Percentiles rank a stretch among this genome's conserved stretches.
phyloP scores from a whole-genome alignment of 164 flowering plant genomes.

The Litsea cubeba region DNA sequence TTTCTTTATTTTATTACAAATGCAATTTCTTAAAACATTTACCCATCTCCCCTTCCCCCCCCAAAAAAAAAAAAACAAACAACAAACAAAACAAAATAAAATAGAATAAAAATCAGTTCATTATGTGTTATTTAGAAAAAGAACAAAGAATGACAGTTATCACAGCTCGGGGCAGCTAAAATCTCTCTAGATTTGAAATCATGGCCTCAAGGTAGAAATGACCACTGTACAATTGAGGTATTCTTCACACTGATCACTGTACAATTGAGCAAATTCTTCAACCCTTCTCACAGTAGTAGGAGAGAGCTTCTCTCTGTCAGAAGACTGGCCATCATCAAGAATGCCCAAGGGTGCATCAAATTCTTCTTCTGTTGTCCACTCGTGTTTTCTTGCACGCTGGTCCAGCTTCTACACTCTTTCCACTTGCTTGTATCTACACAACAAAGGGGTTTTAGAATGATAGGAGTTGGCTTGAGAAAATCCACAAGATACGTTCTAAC shows the following conservation, averaged over 20 bases:
- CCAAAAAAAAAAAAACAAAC: too few relatives aligned
- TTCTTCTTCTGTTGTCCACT: conserved; percentile 77
- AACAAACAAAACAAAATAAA: too few relatives aligned
- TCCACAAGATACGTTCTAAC: neutral
- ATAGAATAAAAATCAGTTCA: too few relatives aligned
- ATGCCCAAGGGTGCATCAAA: conserved; percentile 22
- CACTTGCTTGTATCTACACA: conserved; percentile 63
- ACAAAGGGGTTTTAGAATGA: neutral
- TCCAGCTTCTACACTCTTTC: conserved; percentile 36
- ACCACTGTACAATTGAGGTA: neutral
- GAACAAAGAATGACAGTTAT: too few relatives aligned
- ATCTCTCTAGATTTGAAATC: too few relatives aligned
- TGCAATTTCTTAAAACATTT: too few relatives aligned
- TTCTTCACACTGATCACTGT: neutral
- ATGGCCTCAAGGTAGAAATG: neutral
- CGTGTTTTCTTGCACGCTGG: conserved; percentile 56
- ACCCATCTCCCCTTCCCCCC: too few relatives aligned
- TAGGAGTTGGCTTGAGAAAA: neutral
- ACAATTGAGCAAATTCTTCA: neutral
- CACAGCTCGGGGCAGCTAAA: too few relatives aligned
- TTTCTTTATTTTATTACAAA: too few relatives aligned
- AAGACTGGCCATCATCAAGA: neutral
- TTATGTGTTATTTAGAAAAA: too few relatives aligned
- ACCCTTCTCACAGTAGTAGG: neutral
- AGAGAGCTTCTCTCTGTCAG: neutral